These are phyloP conservation scores for Ceratobasidium sp. DNA, from an alignment of 1,284 basidiomycete species.

Conservation along the genomic window DNA sequence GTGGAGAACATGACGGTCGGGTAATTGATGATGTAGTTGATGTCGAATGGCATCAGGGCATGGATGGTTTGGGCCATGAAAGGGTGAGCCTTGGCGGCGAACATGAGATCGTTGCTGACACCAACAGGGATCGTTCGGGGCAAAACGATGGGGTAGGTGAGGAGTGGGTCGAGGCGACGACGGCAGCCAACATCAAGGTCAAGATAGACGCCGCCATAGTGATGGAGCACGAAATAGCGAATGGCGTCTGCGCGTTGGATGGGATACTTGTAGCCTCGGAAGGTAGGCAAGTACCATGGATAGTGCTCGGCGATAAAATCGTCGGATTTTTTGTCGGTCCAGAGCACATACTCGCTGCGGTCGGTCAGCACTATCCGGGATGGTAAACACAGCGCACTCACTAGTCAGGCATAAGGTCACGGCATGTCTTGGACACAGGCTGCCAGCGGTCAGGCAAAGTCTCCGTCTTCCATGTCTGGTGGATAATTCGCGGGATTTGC, in stretches of 20 bases:
- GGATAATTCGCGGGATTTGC: slow-evolving; percentile 91
- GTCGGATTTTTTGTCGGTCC: slow-evolving; percentile 93
- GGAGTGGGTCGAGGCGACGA: slow-evolving; percentile 89
- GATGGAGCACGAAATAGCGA: slow-evolving; percentile 96
- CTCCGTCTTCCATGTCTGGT: slow-evolving; percentile 98
- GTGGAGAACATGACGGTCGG: slow-evolving; percentile 99
- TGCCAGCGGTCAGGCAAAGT: slow-evolving; percentile 88
- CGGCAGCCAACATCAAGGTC: slow-evolving; percentile 97
- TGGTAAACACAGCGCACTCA: slow-evolving; percentile 63
- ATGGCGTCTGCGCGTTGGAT: slow-evolving; percentile 99
- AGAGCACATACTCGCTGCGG: slow-evolving; percentile 92
- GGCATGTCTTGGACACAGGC: slow-evolving; percentile 81
- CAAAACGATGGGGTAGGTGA: slow-evolving; percentile 90
- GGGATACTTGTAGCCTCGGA: slow-evolving; percentile 91
- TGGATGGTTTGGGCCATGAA: slow-evolving; percentile 96
- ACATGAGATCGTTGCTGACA: slow-evolving; percentile 97
- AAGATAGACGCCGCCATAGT: slow-evolving; percentile 96
- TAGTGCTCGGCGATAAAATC: slow-evolving; percentile 92
- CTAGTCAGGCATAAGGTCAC: slow-evolving; percentile 96
- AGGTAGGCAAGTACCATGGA: slow-evolving; percentile 92
- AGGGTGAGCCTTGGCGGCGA: slow-evolving; percentile 86
- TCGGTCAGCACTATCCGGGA: slow-evolving; percentile 29
- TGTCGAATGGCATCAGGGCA: slow-evolving; percentile 92
- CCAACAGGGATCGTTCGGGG: slow-evolving; percentile 97
- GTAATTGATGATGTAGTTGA: slow-evolving; percentile 94